A percentile compares a stretch with the other conserved stretches of the same genome.
These are phyloP conservation scores for Ceriops zippeliana DNA, from an alignment of 345 rosid species.

Conservation along the genomic window DNA sequence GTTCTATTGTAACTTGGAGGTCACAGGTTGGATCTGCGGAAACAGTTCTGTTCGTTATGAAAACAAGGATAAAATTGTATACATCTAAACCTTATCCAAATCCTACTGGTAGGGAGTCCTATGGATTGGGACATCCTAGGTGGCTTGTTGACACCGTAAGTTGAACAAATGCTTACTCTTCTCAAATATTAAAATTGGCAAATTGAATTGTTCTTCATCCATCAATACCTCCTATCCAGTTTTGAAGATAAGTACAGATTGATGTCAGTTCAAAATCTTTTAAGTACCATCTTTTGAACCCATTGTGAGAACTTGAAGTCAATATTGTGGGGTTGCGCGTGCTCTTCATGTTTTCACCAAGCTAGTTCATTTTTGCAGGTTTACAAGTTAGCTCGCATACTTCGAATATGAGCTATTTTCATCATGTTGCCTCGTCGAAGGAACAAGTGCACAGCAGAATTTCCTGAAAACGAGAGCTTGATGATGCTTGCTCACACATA, in stretches of 20 bases:
- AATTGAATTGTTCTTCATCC: not conserved
- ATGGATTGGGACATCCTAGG: not conserved
- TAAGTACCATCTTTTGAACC: not conserved
- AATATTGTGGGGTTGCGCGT: not conserved
- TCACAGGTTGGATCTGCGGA: too few relatives aligned
- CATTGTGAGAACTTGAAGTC: not conserved
- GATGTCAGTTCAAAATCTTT: not conserved
- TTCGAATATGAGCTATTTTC: constrained; percentile 18
- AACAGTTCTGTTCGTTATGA: too few relatives aligned
- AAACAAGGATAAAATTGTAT: too few relatives aligned
- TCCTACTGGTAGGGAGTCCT: too few relatives aligned
- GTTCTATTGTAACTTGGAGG: too few relatives aligned
- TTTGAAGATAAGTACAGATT: not conserved
- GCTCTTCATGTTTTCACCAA: not conserved
- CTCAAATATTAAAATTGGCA: not conserved
- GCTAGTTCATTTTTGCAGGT: constrained; percentile 17
- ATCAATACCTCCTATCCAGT: not conserved
- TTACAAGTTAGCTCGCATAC: constrained; percentile 30
- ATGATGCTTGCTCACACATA: not conserved
- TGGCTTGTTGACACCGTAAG: not conserved
- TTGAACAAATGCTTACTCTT: not conserved
- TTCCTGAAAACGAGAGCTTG: not conserved
- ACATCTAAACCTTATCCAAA: too few relatives aligned
- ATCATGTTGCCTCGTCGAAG: not conserved
- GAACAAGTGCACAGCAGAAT: not conserved